Evolutionary conservation across 2,329 filamentous ascomycete species (phyloP).

Genomic region (Colletotrichum cuscutae): DNA sequence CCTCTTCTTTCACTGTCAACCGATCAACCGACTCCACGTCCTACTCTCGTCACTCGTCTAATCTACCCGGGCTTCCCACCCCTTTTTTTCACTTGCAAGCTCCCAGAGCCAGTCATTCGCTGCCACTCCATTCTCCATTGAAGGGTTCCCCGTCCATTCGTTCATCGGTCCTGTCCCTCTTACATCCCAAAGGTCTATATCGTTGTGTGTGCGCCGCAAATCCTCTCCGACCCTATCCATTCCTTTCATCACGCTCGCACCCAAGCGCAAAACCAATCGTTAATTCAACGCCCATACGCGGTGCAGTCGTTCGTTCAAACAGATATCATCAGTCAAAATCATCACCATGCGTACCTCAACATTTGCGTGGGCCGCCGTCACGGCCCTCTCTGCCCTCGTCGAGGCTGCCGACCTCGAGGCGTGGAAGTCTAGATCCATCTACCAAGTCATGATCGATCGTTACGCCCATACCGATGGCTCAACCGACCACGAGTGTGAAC

Average conservation of each 20-base stretch:
- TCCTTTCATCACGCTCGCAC: slow-evolving; percentile 26
- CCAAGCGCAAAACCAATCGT: slow-evolving; percentile 17
- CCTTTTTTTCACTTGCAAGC: slow-evolving; percentile 15
- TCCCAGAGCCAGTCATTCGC: slow-evolving; percentile 10
- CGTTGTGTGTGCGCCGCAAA: slow-evolving; percentile 25
- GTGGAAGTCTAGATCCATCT: slow-evolving; percentile 49
- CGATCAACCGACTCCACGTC: slow-evolving; percentile 2
- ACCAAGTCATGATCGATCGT: slow-evolving; percentile 57
- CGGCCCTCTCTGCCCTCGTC: slow-evolving; percentile 22
- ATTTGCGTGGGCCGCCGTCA: slow-evolving; percentile 27
- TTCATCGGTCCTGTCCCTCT: slow-evolving; percentile 14
- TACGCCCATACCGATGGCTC: slow-evolving; percentile 54
- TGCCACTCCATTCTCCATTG: slow-evolving; percentile 12
- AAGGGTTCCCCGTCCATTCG: slow-evolving; percentile 24
- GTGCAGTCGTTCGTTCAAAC: slow-evolving; percentile 30
- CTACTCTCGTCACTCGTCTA: slow-evolving; percentile 17
- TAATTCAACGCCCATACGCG: slow-evolving; percentile 15
- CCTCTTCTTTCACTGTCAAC: background rate
- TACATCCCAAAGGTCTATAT: slow-evolving; percentile 27
- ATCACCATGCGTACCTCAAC: slow-evolving; percentile 27
- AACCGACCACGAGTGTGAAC: slow-evolving; percentile 53
- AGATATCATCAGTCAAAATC: background rate
- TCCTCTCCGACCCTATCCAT: slow-evolving; percentile 22
- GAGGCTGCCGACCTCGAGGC: slow-evolving; percentile 27
- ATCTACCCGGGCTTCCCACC: slow-evolving; percentile 28